Percentiles rank a stretch among this genome's conserved stretches.
These are phyloP conservation scores for Glonium stellatum DNA, from an alignment of 495 filamentous ascomycete genomes.

Conservation along the genomic window DNA sequence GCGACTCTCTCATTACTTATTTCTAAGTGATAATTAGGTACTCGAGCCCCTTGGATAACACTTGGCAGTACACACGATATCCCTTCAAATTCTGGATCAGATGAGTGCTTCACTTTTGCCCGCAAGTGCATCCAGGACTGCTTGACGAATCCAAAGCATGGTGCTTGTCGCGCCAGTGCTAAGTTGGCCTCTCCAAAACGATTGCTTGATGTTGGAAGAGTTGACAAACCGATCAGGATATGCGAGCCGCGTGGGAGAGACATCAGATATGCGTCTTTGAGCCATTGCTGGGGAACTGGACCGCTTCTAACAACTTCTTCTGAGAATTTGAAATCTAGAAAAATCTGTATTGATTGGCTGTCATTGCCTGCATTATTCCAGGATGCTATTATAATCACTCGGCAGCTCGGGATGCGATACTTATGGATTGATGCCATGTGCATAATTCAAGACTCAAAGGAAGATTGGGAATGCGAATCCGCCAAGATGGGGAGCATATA, in stretches of 20 bases:
- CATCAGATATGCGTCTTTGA: conserved; percentile 15
- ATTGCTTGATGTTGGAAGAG: conserved; percentile 21
- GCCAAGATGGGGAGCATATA: conserved; percentile 7
- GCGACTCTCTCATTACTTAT: not conserved
- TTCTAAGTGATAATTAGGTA: conserved; percentile 7
- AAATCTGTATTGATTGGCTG: conserved; percentile 3
- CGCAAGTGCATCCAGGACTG: conserved; percentile 23
- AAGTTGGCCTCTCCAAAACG: conserved; percentile 7
- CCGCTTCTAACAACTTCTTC: conserved; percentile 6
- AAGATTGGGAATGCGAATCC: not conserved
- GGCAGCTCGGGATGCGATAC: conserved; percentile 7
- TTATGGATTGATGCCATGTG: conserved; percentile 17
- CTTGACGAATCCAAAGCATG: conserved; percentile 17
- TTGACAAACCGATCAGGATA: conserved; percentile 14
- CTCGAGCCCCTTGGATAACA: conserved; percentile 18
- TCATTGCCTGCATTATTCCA: conserved; percentile 3
- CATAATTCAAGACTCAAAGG: conserved; percentile 10
- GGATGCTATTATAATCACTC: conserved; percentile 6
- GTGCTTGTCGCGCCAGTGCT: conserved; percentile 10
- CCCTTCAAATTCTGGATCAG: conserved; percentile 17
- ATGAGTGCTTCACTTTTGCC: conserved; percentile 20
- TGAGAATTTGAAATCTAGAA: not conserved
- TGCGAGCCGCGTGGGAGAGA: conserved; percentile 16
- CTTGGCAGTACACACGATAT: conserved; percentile 23
- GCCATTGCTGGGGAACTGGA: conserved; percentile 19